A percentile compares a stretch with the other conserved stretches of the same genome.
These are phyloP conservation scores for Pisolithus orientalis DNA, from an alignment of 768 basidiomycete species.

Conservation along the genomic window DNA sequence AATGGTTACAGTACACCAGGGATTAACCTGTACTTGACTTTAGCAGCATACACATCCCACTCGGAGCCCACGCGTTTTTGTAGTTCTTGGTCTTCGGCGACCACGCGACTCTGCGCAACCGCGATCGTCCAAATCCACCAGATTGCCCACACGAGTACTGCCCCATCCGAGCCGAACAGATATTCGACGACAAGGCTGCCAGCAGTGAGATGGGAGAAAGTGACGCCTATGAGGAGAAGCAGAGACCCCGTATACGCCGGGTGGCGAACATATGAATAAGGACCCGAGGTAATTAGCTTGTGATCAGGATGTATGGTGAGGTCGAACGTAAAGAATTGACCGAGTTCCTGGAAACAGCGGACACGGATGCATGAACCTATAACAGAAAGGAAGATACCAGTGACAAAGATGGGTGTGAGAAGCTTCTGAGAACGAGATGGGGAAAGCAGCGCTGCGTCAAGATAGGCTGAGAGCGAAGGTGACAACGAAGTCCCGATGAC, in stretches of 20 bases:
- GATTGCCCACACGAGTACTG: constrained; percentile 27
- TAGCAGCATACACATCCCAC: constrained; percentile 42
- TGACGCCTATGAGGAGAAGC: constrained; percentile 40
- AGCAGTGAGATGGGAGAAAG: constrained; percentile 38
- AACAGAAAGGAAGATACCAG: constrained; percentile 38
- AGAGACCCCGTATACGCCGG: constrained; percentile 54
- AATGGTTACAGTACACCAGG: constrained; percentile 31
- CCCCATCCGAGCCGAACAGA: constrained; percentile 24
- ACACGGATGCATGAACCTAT: constrained; percentile 44
- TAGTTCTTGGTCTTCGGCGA: constrained; percentile 48
- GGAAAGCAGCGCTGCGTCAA: constrained; percentile 29
- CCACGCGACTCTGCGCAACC: constrained; percentile 40
- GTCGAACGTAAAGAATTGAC: constrained; percentile 53
- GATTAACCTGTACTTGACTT: constrained; percentile 43
- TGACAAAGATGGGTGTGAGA: constrained; percentile 37
- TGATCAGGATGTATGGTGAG: constrained; percentile 49
- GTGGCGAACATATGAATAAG: constrained; percentile 48
- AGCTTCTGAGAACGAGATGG: constrained; percentile 20
- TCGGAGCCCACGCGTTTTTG: constrained; percentile 37
- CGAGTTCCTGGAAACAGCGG: constrained; percentile 49
- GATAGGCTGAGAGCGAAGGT: constrained; percentile 28
- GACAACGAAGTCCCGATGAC: constrained; percentile 24
- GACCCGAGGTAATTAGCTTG: constrained; percentile 43
- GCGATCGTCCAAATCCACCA: constrained; percentile 49
- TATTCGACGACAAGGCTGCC: constrained; percentile 45